These are phyloP conservation scores for Apostasia ramifera DNA, from an alignment of 106 monocot species.

Conservation along the genomic window DNA sequence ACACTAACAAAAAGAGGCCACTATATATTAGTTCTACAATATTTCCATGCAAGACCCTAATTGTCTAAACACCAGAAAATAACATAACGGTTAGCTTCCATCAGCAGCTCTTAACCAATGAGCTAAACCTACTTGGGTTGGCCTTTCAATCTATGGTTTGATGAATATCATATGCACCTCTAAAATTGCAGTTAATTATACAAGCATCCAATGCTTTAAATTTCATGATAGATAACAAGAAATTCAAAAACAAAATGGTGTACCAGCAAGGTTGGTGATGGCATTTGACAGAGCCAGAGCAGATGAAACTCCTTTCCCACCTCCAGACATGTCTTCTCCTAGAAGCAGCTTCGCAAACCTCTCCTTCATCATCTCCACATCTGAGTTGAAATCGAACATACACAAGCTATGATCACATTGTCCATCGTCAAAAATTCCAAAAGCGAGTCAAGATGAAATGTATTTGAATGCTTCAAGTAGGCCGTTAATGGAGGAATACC, in stretches of 20 bases:
- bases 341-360: constrained; percentile 32
- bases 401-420: background rate
- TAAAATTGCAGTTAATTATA: background rate
- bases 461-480: too few species aligned
- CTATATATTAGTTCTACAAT: too few species aligned
- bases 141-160: background rate
- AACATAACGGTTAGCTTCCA: too few species aligned
- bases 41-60: too few species aligned
- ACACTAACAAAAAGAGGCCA: too few species aligned
- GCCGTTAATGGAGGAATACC: background rate
- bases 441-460: too few species aligned
- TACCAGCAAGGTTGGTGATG: constrained; percentile 32
- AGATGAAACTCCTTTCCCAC: constrained; percentile 34
- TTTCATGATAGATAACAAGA: background rate
- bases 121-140: background rate
- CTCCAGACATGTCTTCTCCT: constrained; percentile 34
- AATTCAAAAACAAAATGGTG: background rate
- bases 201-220: background rate
- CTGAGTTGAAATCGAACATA: constrained; percentile 3
- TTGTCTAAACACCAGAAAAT: too few species aligned
- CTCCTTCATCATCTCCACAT: constrained; percentile 18
- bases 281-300: constrained; percentile 33
- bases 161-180: background rate
- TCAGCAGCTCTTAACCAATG: too few species aligned
- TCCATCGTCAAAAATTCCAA: too few species aligned